Evolutionary conservation across 2,329 filamentous ascomycete species (phyloP).

Genomic region (Hypoxylon sp.): DNA sequence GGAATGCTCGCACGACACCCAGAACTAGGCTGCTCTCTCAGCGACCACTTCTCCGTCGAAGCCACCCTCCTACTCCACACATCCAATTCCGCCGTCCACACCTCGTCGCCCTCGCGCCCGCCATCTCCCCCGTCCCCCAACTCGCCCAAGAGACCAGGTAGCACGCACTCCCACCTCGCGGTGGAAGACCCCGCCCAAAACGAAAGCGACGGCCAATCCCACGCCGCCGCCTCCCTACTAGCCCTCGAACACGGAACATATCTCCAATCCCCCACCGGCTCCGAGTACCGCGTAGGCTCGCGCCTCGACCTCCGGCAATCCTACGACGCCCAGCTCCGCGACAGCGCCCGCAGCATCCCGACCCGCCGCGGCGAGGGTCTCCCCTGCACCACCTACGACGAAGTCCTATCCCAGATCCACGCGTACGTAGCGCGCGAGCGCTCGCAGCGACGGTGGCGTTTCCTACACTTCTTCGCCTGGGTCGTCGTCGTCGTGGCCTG

Average conservation of each 20-base stretch:
- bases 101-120: slow-evolving; percentile 24
- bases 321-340: slow-evolving; percentile 56
- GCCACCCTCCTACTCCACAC: slow-evolving; percentile 75
- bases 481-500: slow-evolving; percentile 79
- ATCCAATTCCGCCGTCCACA: slow-evolving; percentile 38
- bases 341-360: slow-evolving; percentile 26
- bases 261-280: slow-evolving; percentile 58
- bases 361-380: slow-evolving; percentile 54
- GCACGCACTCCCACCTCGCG: slow-evolving; percentile 34
- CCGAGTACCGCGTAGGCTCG: slow-evolving; percentile 47
- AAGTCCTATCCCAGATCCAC: slow-evolving; percentile 79
- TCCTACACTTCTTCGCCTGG: slow-evolving; percentile 80
- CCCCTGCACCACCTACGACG: slow-evolving; percentile 72
- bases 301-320: slow-evolving; percentile 45
- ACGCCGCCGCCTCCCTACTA: slow-evolving; percentile 47
- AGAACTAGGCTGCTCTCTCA: slow-evolving; percentile 85
- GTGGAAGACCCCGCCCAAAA: slow-evolving; percentile 32
- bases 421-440: slow-evolving; percentile 80
- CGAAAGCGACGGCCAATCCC: slow-evolving; percentile 28
- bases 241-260: slow-evolving; percentile 58
- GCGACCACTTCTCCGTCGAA: slow-evolving; percentile 94
- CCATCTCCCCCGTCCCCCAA: slow-evolving; percentile 31
- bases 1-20: slow-evolving; percentile 88
- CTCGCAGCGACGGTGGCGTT: slow-evolving; percentile 78
- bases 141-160: slow-evolving; percentile 8